Evolutionary conservation across 805 yeast genomes (phyloP).

Genomic region (Yamadazyma tumulicola): DNA sequence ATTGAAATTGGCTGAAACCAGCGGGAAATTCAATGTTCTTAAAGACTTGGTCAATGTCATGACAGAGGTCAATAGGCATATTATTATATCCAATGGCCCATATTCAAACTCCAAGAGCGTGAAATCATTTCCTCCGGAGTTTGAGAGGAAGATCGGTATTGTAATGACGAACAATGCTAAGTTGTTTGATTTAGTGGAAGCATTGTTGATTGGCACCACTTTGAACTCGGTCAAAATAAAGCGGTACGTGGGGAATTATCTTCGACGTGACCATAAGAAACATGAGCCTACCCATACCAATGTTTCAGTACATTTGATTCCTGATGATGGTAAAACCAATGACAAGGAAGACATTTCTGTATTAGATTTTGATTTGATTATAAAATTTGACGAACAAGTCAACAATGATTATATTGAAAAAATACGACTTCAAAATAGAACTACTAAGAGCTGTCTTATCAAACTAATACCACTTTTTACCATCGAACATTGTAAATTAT

Average conservation of each 20-base stretch:
- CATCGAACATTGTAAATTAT: slow-evolving; percentile 71
- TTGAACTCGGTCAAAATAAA: slow-evolving; percentile 30
- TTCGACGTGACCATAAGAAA: slow-evolving; percentile 15
- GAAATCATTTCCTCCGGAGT: slow-evolving; percentile 1
- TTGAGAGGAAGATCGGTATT: slow-evolving; percentile 53
- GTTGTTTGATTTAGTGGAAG: slow-evolving; percentile 70
- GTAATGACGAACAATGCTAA: slow-evolving; percentile 63
- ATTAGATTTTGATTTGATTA: slow-evolving; percentile 52
- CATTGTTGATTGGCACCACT: slow-evolving; percentile 57
- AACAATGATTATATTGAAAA: slow-evolving; percentile 23
- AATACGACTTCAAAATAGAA: slow-evolving; percentile 27
- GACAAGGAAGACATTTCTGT: slow-evolving; percentile 9
- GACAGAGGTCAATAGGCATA: neutral
- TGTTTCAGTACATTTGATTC: slow-evolving; percentile 40
- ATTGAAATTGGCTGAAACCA: slow-evolving; percentile 64
- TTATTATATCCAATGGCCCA: neutral
- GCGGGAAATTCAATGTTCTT: slow-evolving; percentile 79
- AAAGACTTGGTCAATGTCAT: slow-evolving; percentile 55
- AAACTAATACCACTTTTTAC: slow-evolving; percentile 75
- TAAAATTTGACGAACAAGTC: slow-evolving; percentile 63
- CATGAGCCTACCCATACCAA: slow-evolving; percentile 12
- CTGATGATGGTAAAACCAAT: slow-evolving; percentile 15
- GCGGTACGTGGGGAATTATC: slow-evolving; percentile 54
- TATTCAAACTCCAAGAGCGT: neutral
- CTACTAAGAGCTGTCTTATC: slow-evolving; percentile 50